These are phyloP conservation scores for Pseudohalonectria lignicola DNA, from an alignment of 2,329 filamentous ascomycete genomes.

Conservation along the genomic window DNA sequence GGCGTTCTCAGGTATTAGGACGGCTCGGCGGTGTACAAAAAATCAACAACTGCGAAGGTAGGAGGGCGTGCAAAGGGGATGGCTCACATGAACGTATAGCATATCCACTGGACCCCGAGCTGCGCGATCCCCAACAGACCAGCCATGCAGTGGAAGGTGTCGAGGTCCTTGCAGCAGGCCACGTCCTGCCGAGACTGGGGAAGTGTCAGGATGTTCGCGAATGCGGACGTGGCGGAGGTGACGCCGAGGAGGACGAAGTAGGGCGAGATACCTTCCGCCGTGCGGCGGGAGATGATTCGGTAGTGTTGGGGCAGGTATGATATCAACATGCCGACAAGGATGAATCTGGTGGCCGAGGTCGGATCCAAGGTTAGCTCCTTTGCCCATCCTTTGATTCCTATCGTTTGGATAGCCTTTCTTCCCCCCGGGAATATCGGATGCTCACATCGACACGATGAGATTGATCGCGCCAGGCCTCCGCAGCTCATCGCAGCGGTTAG, in stretches of 20 bases:
- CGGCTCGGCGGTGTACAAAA: background rate
- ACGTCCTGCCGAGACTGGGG: constrained; percentile 77
- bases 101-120: constrained; percentile 83
- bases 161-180: constrained; percentile 74
- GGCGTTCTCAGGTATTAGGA: no score
- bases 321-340: constrained; percentile 77
- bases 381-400: no score
- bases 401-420: no score
- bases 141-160: constrained; percentile 71
- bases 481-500: constrained; percentile 36
- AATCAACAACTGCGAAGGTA: background rate
- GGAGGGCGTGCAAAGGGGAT: background rate
- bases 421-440: background rate
- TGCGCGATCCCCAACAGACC: constrained; percentile 83
- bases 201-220: constrained; percentile 85
- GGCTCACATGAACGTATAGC: constrained; percentile 81
- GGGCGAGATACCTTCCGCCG: constrained; percentile 88
- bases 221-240: constrained; percentile 76
- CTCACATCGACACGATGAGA: constrained; percentile 45
- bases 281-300: constrained; percentile 76
- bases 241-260: constrained; percentile 93
- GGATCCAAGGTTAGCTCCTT: no score
- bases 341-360: no score
- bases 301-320: constrained; percentile 94
- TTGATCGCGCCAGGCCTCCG: constrained; percentile 42